Evolutionary conservation across 352 stramenopile genomes (phyloP).

Genomic region (Aphanomyces invadans): DNA sequence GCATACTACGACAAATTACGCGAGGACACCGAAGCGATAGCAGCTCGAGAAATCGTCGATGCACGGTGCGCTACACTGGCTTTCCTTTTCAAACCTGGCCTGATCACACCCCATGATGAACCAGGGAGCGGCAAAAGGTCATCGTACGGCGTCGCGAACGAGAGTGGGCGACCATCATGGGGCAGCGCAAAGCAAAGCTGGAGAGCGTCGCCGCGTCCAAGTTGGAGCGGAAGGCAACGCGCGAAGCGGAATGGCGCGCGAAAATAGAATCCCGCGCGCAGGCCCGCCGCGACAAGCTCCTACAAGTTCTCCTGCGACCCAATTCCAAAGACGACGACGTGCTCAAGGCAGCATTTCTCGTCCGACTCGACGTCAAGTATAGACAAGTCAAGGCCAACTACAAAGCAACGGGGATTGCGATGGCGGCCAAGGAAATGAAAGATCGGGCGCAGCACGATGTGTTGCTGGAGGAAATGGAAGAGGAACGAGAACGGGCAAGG

Average conservation of each 20-base stretch:
- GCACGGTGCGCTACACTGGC: background rate
- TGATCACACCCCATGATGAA: background rate
- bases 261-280: slow-evolving; percentile 31
- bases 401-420: slow-evolving; percentile 37
- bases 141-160: slow-evolving; percentile 54
- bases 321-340: slow-evolving; percentile 12
- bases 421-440: slow-evolving; percentile 39
- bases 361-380: background rate
- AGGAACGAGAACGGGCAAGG: slow-evolving; percentile 34
- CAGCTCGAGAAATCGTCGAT: slow-evolving; percentile 44
- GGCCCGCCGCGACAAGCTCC: slow-evolving; percentile 31
- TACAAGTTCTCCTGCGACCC: slow-evolving; percentile 42
- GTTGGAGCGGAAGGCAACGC: slow-evolving; percentile 30
- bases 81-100: background rate
- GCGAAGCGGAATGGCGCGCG: slow-evolving; percentile 41
- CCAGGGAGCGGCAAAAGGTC: slow-evolving; percentile 37
- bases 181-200: slow-evolving; percentile 30
- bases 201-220: slow-evolving; percentile 39
- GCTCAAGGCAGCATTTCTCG: background rate
- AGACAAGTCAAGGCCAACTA: slow-evolving; percentile 38
- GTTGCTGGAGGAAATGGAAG: slow-evolving; percentile 39
- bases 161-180: slow-evolving; percentile 53
- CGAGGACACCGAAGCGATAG: slow-evolving; percentile 38
- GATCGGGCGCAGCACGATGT: slow-evolving; percentile 53
- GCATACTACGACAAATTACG: slow-evolving; percentile 46